phyloP scores from a whole-genome alignment of 371 early-diverging fungal genomes.

The Syncephalastrum monosporum region DNA sequence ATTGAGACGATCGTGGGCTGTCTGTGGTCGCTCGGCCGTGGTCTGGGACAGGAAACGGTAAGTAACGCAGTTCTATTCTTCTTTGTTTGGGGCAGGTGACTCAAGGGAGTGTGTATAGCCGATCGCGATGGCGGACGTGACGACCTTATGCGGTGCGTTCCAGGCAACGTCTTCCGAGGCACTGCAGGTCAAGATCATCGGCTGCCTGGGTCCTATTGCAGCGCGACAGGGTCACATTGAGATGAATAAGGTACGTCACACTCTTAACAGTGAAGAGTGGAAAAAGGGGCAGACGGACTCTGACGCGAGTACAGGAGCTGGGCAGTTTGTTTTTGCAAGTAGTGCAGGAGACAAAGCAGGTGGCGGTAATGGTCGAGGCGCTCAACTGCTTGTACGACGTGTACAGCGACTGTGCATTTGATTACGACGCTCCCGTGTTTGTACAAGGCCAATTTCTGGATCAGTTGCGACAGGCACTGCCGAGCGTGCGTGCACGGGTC shows the following conservation, averaged over 20 bases:
- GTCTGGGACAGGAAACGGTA: constrained; percentile 59
- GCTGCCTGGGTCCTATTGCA: constrained; percentile 75
- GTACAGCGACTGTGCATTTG: constrained; percentile 81
- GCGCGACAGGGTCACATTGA: constrained; percentile 69
- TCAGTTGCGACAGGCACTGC: constrained; percentile 55
- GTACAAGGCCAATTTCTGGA: constrained; percentile 65
- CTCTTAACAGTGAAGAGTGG: too few relatives aligned
- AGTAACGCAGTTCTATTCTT: constrained; percentile 14
- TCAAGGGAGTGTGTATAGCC: constrained; percentile 31
- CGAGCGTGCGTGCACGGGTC: constrained; percentile 47
- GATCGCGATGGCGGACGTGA: constrained; percentile 44
- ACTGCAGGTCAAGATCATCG: constrained; percentile 71
- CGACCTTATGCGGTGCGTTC: constrained; percentile 52
- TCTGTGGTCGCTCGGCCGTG: constrained; percentile 74
- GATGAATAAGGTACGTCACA: constrained; percentile 61
- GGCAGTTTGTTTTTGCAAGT: constrained; percentile 32
- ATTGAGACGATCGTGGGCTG: constrained; percentile 71
- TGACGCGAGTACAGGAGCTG: constrained; percentile 23
- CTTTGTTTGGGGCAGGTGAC: neutral
- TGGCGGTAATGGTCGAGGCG: constrained; percentile 60
- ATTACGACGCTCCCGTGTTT: constrained; percentile 85
- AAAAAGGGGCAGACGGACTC: neutral
- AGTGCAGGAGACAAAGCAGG: constrained; percentile 31
- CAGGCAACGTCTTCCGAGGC: constrained; percentile 41
- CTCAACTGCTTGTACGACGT: constrained; percentile 87